These are phyloP conservation scores for Kwoniella dejecticola DNA, from an alignment of 768 basidiomycete species.

Conservation along the genomic window DNA sequence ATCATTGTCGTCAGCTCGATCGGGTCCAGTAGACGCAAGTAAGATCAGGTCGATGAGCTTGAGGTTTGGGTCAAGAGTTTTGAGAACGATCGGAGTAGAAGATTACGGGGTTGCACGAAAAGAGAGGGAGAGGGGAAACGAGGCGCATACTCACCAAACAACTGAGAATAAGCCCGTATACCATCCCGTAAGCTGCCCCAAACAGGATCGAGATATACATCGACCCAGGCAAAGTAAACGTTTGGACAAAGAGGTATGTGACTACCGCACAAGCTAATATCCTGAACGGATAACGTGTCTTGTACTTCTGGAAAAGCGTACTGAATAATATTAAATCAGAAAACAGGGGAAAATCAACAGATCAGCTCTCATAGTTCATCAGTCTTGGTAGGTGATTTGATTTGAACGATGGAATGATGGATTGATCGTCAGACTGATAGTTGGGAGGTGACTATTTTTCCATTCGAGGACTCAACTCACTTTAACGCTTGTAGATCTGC, in stretches of 20 bases:
- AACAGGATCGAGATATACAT: slow-evolving; percentile 98
- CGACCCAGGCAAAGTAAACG: slow-evolving; percentile 92
- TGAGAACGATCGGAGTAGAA: too few relatives aligned
- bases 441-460: too few relatives aligned
- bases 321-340: too few relatives aligned
- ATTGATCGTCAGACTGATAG: too few relatives aligned
- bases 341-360: too few relatives aligned
- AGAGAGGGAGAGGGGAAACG: too few relatives aligned
- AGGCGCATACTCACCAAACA: slow-evolving; percentile 64
- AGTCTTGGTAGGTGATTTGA: background rate
- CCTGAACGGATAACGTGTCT: slow-evolving; percentile 79
- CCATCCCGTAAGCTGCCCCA: slow-evolving; percentile 91
- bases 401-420: background rate
- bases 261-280: slow-evolving; percentile 83
- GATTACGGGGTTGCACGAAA: too few relatives aligned
- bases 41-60: too few relatives aligned
- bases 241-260: slow-evolving; percentile 92
- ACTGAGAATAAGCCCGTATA: slow-evolving; percentile 80
- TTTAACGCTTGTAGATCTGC: slow-evolving; percentile 83
- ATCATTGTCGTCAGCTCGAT: background rate
- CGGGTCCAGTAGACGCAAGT: too few relatives aligned
- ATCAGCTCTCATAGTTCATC: too few relatives aligned
- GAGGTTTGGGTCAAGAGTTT: too few relatives aligned
- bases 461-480: too few relatives aligned
- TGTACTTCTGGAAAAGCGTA: slow-evolving; percentile 66